Conservation (phyloP, 2,329 filamentous ascomycete species). For the Pyrenochaeta sp. region DNA sequence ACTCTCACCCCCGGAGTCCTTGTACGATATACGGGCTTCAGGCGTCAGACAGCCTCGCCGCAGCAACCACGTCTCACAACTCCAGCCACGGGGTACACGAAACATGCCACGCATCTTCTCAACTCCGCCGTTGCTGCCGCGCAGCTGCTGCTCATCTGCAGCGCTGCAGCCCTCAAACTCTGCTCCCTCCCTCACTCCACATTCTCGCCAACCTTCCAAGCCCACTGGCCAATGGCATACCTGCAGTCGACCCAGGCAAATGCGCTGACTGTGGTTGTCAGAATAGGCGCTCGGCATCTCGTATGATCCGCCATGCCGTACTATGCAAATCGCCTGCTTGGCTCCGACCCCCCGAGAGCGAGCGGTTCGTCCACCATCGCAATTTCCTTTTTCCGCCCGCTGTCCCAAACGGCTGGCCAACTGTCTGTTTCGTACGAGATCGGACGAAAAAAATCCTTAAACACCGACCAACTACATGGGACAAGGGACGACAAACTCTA, state of each 20-base stretch:
- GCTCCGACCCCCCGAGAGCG: background rate
- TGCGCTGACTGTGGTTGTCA: slow-evolving; percentile 23
- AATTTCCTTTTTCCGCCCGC: slow-evolving; percentile 26
- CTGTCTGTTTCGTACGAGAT: slow-evolving; percentile 15
- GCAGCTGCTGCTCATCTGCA: background rate
- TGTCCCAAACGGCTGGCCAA: slow-evolving; percentile 4
- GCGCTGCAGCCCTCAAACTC: background rate
- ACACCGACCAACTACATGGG: background rate
- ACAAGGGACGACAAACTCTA: background rate
- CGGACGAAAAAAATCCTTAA: slow-evolving; percentile 17
- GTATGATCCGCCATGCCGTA: slow-evolving; percentile 26
- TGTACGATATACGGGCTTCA: background rate
- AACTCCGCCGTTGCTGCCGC: background rate
- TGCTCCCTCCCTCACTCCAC: slow-evolving; percentile 2
- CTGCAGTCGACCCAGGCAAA: slow-evolving; percentile 2
- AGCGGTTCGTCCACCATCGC: background rate
- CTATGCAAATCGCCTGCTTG: slow-evolving; percentile 1
- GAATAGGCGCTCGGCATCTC: slow-evolving; percentile 34
- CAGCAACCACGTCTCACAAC: slow-evolving; percentile 30
- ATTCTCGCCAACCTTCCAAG: background rate
- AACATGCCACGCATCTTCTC: slow-evolving; percentile 17
- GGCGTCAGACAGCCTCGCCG: slow-evolving; percentile 21
- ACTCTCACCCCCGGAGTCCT: background rate
- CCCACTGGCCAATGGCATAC: slow-evolving; percentile 20
- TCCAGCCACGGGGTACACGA: slow-evolving; percentile 23